Conservation (phyloP, 495 filamentous ascomycete species). For the Achaetomiella virescens region DNA sequence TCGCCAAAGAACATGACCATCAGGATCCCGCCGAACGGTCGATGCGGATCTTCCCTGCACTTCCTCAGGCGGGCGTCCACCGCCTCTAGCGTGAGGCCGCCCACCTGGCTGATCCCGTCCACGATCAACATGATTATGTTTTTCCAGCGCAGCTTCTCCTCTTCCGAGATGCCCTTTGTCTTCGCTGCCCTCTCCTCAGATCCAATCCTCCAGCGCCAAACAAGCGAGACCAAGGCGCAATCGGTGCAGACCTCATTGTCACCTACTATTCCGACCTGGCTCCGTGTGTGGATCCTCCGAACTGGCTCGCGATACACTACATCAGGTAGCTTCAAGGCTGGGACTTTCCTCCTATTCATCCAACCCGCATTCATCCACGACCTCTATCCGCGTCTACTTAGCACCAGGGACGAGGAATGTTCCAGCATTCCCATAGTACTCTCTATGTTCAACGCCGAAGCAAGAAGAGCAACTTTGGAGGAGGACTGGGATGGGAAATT, state of each 20-base stretch:
- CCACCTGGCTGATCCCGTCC: conserved; percentile 6
- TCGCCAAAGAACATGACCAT: conserved; percentile 9
- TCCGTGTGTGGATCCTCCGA: background rate
- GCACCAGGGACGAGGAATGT: background rate
- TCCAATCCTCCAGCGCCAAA: background rate
- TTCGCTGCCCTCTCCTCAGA: background rate
- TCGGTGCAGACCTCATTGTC: background rate
- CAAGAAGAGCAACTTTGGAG: background rate
- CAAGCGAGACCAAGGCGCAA: background rate
- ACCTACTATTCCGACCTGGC: conserved; percentile 3
- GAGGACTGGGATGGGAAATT: background rate
- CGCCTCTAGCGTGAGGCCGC: conserved; percentile 1
- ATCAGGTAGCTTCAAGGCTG: background rate
- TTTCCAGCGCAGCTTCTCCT: conserved; percentile 4
- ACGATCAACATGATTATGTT: background rate
- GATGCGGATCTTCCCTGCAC: conserved; percentile 2
- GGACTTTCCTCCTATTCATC: background rate
- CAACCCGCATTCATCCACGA: background rate
- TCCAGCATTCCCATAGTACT: background rate
- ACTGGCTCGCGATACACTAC: background rate
- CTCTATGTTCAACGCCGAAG: conserved; percentile 1
- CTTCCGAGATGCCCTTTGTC: conserved; percentile 2
- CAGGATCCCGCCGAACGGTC: conserved; percentile 5
- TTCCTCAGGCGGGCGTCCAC: conserved; percentile 5
- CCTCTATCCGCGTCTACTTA: background rate